A percentile compares a stretch with the other conserved stretches of the same genome.
Evolutionary conservation across 2,329 filamentous ascomycete genomes (phyloP).

Genomic region (Alternaria hordeiaustralica): DNA sequence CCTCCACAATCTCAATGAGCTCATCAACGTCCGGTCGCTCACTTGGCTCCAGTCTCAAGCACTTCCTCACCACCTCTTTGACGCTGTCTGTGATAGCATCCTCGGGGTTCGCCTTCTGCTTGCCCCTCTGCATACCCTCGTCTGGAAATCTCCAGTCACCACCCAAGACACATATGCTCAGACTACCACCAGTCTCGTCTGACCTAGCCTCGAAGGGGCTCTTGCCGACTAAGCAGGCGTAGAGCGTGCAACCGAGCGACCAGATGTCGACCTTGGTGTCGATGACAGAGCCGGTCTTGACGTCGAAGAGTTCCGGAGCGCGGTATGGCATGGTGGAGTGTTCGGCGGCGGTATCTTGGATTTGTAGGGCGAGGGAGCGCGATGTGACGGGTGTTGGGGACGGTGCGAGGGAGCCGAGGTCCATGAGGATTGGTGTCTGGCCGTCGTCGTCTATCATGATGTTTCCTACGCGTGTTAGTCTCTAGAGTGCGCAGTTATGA

Average conservation of each 20-base stretch:
- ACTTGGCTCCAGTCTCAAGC: constrained; percentile 82
- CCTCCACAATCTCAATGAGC: constrained; percentile 79
- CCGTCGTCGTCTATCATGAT: constrained; percentile 98
- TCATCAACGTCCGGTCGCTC: constrained; percentile 89
- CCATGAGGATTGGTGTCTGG: constrained; percentile 90
- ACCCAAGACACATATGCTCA: constrained; percentile 89
- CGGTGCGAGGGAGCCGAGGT: constrained; percentile 87
- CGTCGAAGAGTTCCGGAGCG: constrained; percentile 96
- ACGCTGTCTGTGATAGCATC: constrained; percentile 78
- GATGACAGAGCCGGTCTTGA: constrained; percentile 88
- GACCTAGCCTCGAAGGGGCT: constrained; percentile 94
- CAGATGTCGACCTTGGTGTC: constrained; percentile 98
- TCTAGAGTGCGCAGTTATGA: neutral
- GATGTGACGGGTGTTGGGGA: constrained; percentile 90
- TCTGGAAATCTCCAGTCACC: constrained; percentile 98
- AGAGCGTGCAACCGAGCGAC: constrained; percentile 96
- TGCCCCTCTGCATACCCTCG: constrained; percentile 68
- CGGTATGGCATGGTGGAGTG: constrained; percentile 99
- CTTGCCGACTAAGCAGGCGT: constrained; percentile 95
- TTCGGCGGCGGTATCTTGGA: constrained; percentile 93
- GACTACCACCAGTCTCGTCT: constrained; percentile 92
- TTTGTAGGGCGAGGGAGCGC: constrained; percentile 85
- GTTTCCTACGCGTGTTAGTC: constrained; percentile 65
- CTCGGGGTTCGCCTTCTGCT: constrained; percentile 56
- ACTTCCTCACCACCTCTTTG: constrained; percentile 85